A percentile compares a stretch with the other conserved stretches of the same genome.
phyloP scores from a whole-genome alignment of 2,329 filamentous ascomycete genomes.

The Xylariaceae sp. region DNA sequence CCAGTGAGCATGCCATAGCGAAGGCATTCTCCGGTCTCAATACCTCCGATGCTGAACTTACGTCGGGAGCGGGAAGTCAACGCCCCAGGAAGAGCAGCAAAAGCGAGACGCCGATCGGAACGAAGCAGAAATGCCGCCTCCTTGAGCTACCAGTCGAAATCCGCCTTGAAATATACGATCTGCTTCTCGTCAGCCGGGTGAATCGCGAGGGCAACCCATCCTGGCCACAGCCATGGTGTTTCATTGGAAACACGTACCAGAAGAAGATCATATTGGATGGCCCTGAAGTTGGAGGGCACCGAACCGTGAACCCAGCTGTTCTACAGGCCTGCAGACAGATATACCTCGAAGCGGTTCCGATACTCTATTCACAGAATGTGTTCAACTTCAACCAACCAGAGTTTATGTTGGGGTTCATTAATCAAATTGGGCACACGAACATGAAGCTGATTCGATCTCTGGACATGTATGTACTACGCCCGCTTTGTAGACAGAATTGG shows the following conservation, averaged over 20 bases:
- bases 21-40: not conserved
- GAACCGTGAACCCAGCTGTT: not conserved
- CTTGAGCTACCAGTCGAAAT: too few relatives aligned
- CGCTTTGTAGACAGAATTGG: too few relatives aligned
- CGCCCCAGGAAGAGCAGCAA: too few relatives aligned
- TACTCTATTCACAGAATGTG: conserved; percentile 1
- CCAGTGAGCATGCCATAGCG: not conserved
- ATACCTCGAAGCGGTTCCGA: conserved; percentile 1
- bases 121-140: too few relatives aligned
- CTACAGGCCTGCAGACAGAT: conserved; percentile 1
- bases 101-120: not conserved
- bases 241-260: not conserved
- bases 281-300: not conserved
- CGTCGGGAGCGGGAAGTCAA: too few relatives aligned
- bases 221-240: not conserved
- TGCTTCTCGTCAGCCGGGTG: too few relatives aligned
- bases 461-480: too few relatives aligned
- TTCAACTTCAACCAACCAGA: not conserved
- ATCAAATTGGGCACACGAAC: conserved; percentile 1
- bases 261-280: not conserved
- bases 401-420: not conserved
- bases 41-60: not conserved
- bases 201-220: not conserved
- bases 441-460: not conserved
- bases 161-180: too few relatives aligned